phyloP scores from a whole-genome alignment of 2,329 filamentous ascomycete species.

The Fusarium tuaranense region DNA sequence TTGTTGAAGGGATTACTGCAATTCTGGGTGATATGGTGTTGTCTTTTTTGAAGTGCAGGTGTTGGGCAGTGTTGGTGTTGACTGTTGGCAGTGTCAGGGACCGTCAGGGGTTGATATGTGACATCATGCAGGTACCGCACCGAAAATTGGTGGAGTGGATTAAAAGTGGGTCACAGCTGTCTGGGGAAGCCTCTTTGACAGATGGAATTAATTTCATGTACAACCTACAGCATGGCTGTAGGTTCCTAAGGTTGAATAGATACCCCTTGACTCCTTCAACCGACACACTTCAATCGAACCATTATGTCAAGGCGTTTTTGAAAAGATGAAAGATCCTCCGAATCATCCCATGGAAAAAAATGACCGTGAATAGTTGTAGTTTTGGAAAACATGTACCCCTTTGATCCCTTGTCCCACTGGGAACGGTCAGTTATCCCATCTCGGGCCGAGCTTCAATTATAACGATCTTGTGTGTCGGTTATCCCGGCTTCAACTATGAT shows the following conservation, averaged over 20 bases:
- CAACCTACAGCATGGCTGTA: neutral
- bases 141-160: neutral
- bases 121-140: neutral
- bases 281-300: neutral
- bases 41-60: neutral
- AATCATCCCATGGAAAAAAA: neutral
- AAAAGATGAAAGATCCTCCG: neutral
- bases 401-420: neutral
- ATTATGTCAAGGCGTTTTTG: neutral
- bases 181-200: neutral
- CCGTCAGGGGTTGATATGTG: neutral
- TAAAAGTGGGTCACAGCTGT: neutral
- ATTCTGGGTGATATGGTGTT: neutral
- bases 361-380: neutral
- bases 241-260: neutral
- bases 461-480: no score
- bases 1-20: neutral
- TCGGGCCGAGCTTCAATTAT: no score
- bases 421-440: no score
- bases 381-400: no score
- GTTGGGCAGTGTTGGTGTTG: constrained; percentile 1
- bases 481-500: no score
- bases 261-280: neutral
- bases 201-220: neutral
- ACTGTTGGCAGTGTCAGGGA: neutral